Evolutionary conservation across 306 rosid genomes (phyloP), one percentile per base, ranked within the genome.

Genomic region (Datisca glomerata): DNA sequence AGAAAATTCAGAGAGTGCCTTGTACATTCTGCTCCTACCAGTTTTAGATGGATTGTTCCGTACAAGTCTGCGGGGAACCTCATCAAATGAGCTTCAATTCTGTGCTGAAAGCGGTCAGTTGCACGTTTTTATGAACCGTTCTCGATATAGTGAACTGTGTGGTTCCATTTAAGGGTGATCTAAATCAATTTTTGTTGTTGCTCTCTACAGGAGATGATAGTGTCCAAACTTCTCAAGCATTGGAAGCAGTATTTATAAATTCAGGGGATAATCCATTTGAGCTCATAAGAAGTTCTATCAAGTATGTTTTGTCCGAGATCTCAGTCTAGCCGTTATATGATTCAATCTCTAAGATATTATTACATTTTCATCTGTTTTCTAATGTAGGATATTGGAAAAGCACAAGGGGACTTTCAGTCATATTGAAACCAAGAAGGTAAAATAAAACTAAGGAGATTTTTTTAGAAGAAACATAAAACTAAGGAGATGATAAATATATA

Each of bases 251-350:
- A 17, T 73, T 75, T 59, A 66, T 84, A 22, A 79, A 79, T 64
- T 79, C 74, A 32, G 92, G 91, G 42, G 69, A 79, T 41, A 67
- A 79, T 62, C 91, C 86, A 16, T 79, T 60, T 65, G 75, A 75
- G 59, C 59, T 79, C 41, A 60, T 75, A 24, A 68, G 25, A 56
- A 47, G 73, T 38, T 75, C 92, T 25, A 73, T 76, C 47, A 75
- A 79, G 92, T 79, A 67, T 29, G 47, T 65, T 19, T 11, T 12
- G 20, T n/a, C 49, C 24, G n/a, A n/a, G n/a, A n/a, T n/a, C n/a
- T n/a, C n/a, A n/a, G n/a, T n/a, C n/a, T n/a, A n/a, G n/a, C n/a
- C n/a, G n/a, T n/a, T n/a, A 32, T 12, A 21, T n/a, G n/a, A n/a
- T n/a, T n/a, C n/a, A n/a, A n/a, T n/a, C n/a, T n/a, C n/a, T n/a